These are phyloP conservation scores for Ramichloridium luteum DNA, from an alignment of 2,329 filamentous ascomycete genomes.

Conservation along the genomic window DNA sequence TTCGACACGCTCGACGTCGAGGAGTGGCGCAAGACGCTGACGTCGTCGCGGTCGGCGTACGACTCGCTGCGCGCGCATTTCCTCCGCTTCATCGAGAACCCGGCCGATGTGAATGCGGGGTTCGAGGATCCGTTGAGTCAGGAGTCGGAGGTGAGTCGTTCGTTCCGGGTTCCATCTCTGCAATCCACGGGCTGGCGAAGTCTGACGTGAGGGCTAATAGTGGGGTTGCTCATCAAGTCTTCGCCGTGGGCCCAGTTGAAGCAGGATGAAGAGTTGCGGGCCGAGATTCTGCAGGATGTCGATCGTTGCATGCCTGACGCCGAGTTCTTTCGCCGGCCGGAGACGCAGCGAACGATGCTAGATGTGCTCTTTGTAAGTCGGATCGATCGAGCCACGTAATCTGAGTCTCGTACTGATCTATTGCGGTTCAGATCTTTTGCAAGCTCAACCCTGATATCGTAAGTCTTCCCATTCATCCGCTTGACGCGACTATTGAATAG, in stretches of 20 bases:
- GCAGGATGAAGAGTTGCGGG: slow-evolving; percentile 68
- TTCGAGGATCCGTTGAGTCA: slow-evolving; percentile 82
- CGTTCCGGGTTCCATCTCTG: slow-evolving; percentile 24
- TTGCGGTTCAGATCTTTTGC: slow-evolving; percentile 55
- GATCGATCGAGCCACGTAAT: no score
- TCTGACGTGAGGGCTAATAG: no score
- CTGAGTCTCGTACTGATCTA: no score
- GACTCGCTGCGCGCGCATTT: slow-evolving; percentile 59
- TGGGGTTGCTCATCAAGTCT: no score
- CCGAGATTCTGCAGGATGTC: slow-evolving; percentile 90
- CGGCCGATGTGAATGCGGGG: slow-evolving; percentile 62
- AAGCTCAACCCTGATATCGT: slow-evolving; percentile 69
- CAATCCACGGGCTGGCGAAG: no score
- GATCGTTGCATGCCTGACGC: slow-evolving; percentile 83
- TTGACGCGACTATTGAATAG: no score
- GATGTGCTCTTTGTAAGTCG: slow-evolving; percentile 62
- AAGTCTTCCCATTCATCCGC: no score
- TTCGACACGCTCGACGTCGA: slow-evolving; percentile 54
- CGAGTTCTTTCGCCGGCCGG: slow-evolving; percentile 69
- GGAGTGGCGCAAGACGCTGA: slow-evolving; percentile 56
- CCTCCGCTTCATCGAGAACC: slow-evolving; percentile 70
- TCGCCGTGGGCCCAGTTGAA: slow-evolving; percentile 85
- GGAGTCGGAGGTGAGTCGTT: slow-evolving; percentile 49
- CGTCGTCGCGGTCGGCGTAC: slow-evolving; percentile 63
- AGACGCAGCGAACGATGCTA: slow-evolving; percentile 67